Base-by-base conservation (phyloP, 2,329 filamentous ascomycete species). In the Huntiella savannae region DNA sequence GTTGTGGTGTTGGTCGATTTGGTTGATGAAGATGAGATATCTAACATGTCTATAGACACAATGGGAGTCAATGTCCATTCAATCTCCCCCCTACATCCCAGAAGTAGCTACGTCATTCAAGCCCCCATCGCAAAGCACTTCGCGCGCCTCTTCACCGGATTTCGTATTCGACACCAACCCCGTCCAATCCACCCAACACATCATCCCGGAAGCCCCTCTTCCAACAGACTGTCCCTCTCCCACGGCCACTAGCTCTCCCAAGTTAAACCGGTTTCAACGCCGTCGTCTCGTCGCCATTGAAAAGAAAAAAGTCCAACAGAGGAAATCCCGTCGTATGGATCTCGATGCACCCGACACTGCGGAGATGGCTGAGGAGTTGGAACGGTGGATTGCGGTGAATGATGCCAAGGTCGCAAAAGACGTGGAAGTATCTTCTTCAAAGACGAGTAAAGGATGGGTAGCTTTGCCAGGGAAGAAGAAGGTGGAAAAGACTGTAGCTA, bases 231-330 rank as follows among this genome's bases (percentile, higher is more conserved):
- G 22, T 8, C 7, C 16, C 4, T 28, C 40, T 22, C 33, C 6
- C n/a, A n/a, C 22, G 15, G 3, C 40, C 5, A n/a, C 43, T 8
- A 6, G 33, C 15, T 19, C 32, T 8, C 22, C 39, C 11, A 43
- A 48, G 28, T 22, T 44, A 32, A 43, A 43, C 32, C 46, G 40
- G 3, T 41, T 22, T n/a, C 19, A 43, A 33, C 35, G 46, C 3
- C 46, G 46, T 13, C 40, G 46, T 13, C 19, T 48, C 6, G 46
- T 48, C 3, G 40, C 40, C 16, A 48, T 48, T 11, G 46, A 48
- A 16, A 48, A 48, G 46, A 41, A 48, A 15, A 37, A 41, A 6
- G 17, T 33, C 3, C 12, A 28, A n/a, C 46, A 34, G 34, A n/a
- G 35, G 12, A 43, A 43, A 19, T 11, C 22, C 13, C 46, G 46